Conservation (phyloP, 2,329 filamentous ascomycete species). For the Lasiodiplodia sp. region DNA sequence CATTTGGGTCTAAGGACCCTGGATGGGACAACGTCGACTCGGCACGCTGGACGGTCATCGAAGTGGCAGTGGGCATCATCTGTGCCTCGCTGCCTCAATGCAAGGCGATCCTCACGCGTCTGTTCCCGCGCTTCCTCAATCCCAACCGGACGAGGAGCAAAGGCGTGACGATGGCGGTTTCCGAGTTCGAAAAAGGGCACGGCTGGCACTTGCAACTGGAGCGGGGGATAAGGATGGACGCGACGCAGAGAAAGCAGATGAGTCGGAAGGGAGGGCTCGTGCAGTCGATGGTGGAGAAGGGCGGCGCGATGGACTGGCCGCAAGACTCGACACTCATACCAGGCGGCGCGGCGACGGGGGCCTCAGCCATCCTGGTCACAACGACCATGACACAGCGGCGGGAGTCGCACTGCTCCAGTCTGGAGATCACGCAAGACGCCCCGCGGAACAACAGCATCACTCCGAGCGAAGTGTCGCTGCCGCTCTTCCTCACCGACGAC, state of each 20-base stretch:
- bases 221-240: background rate
- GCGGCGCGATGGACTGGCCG: no score
- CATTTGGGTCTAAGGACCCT: constrained; percentile 41
- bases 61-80: constrained; percentile 42
- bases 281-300: background rate
- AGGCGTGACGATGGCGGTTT: background rate
- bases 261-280: background rate
- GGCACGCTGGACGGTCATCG: constrained; percentile 40
- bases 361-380: background rate
- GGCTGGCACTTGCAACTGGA: background rate
- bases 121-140: background rate
- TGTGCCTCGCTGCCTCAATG: constrained; percentile 41
- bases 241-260: background rate
- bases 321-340: no score
- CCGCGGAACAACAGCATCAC: constrained; percentile 5
- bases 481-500: background rate
- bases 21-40: constrained; percentile 44
- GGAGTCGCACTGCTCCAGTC: background rate
- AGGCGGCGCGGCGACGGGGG: background rate
- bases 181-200: background rate
- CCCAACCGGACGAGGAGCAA: background rate
- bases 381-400: constrained; percentile 11
- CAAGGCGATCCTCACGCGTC: constrained; percentile 37
- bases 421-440: background rate
- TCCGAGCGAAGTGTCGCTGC: background rate